Conservation (phyloP, 225 moss, liverwort and hornwort species). For the Sphagnum contortum region DNA sequence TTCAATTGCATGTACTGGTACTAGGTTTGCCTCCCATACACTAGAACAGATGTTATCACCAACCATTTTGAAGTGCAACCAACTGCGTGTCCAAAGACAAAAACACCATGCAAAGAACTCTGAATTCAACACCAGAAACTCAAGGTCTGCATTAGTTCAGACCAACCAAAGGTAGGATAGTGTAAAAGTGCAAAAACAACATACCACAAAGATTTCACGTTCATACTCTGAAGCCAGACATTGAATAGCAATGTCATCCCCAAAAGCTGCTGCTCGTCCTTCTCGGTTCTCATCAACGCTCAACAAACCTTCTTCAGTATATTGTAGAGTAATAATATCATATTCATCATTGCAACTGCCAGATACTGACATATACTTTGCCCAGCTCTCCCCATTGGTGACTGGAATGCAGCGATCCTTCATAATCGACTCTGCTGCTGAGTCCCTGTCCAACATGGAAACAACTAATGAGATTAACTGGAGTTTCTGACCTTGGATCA, state of each 20-base stretch:
- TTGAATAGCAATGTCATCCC: constrained; percentile 36
- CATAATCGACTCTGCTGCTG: constrained; percentile 29
- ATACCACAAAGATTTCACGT: constrained; percentile 33
- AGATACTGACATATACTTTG: constrained; percentile 39
- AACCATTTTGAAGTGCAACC: no score
- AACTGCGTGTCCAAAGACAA: no score
- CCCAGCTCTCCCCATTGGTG: constrained; percentile 25
- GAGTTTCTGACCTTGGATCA: no score
- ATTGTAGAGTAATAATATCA: constrained; percentile 31
- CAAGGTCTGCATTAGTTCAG: no score
- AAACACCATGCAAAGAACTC: no score
- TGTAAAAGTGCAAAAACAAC: no score
- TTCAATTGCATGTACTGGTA: no score
- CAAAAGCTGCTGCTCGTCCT: constrained; percentile 38
- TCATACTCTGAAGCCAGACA: constrained; percentile 37
- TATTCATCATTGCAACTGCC: constrained; percentile 19
- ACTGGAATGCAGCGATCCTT: constrained; percentile 32
- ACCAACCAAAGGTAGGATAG: no score
- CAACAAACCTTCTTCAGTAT: constrained; percentile 29
- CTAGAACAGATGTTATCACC: no score
- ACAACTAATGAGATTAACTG: no score
- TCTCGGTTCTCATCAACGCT: constrained; percentile 30
- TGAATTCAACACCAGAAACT: no score
- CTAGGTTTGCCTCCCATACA: no score
- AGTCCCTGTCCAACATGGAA: constrained; percentile 10